These are phyloP conservation scores for Suillus luteus DNA, from an alignment of 768 basidiomycete genomes.

Conservation along the genomic window DNA sequence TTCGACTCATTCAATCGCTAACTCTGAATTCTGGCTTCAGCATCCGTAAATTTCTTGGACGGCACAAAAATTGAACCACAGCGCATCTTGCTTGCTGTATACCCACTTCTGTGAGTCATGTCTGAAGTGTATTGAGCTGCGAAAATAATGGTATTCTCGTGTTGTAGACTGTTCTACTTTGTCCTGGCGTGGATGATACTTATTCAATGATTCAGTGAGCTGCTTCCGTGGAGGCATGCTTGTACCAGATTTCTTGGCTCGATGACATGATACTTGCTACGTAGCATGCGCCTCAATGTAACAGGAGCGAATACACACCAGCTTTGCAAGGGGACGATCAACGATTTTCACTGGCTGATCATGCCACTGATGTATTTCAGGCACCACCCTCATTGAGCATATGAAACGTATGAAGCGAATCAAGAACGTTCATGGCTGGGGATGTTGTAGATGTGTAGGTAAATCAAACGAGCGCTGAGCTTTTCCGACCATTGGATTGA, in stretches of 20 bases:
- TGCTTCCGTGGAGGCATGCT: background rate
- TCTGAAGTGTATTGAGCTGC: constrained; percentile 1
- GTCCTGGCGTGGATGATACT: constrained; percentile 97
- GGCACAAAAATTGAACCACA: constrained; percentile 93
- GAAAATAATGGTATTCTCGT: constrained; percentile 7
- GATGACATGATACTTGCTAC: background rate
- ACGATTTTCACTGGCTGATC: too few species aligned
- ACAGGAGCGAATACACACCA: background rate
- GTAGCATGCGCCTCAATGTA: background rate
- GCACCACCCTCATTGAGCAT: too few species aligned
- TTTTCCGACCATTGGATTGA: background rate
- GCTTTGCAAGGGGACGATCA: background rate
- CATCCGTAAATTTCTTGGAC: constrained; percentile 93
- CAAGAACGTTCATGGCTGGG: too few species aligned
- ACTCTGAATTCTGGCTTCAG: constrained; percentile 39
- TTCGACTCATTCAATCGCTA: constrained; percentile 9
- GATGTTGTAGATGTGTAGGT: too few species aligned
- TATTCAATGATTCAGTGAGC: constrained; percentile 58
- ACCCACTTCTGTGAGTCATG: constrained; percentile 81
- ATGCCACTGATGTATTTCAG: too few species aligned
- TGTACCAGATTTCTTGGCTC: constrained; percentile 1
- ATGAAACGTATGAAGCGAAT: too few species aligned
- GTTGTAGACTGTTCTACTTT: constrained; percentile 82
- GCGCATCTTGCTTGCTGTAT: constrained; percentile 89
- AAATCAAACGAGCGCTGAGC: background rate